Base-by-base conservation (phyloP, 768 basidiomycete genomes). In the Amanita exitialis region DNA sequence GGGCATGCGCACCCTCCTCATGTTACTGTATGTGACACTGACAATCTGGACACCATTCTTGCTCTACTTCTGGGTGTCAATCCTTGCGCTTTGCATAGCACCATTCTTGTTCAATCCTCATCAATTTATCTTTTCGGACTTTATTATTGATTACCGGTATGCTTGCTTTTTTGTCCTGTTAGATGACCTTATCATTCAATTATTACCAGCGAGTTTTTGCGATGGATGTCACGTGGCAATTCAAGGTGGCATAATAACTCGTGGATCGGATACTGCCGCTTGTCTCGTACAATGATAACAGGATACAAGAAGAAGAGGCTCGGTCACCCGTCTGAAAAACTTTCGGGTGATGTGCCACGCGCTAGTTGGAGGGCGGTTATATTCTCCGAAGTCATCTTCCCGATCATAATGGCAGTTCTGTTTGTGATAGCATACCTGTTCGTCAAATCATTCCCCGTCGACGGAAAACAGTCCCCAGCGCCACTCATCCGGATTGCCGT, bases 21-120 rank as follows among this genome's bases (percentile, higher is more conserved):
- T 94, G 76, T 73, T 98, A 54, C 83, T 97, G 54, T 99, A 95
- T 62, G 87, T 95, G 63, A 95, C 96, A 21, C 67, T 97, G 66
- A 75, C 91, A 23, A 69, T 97, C 47, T 97, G 90, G 89, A 89
- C 90, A 27, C 83, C 87, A 2, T 95, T 87, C 66, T 66, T 97
- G 60, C 85, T 93, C 64, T 99, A 98, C 74, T 99, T 99, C 77
- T 98, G 95, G 95, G 66, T 97, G 49, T 93, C 95, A 38, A 90
- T 94, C 55, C 72, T 93, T 28, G 81, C 93, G 13, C 78, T 99
- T 7, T 97, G 93, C 61, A 69, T 97, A 56, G 86, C 95, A 27
- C 96, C 96, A 6, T 99, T 99, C 86, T 66, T 97, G 61, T 99
- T 98, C 80, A 99, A 98, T 64, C 96, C 96, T n/a, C 96, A 99